phyloP scores from a whole-genome alignment of 306 rosid genomes.

The Sophora flavescens region DNA sequence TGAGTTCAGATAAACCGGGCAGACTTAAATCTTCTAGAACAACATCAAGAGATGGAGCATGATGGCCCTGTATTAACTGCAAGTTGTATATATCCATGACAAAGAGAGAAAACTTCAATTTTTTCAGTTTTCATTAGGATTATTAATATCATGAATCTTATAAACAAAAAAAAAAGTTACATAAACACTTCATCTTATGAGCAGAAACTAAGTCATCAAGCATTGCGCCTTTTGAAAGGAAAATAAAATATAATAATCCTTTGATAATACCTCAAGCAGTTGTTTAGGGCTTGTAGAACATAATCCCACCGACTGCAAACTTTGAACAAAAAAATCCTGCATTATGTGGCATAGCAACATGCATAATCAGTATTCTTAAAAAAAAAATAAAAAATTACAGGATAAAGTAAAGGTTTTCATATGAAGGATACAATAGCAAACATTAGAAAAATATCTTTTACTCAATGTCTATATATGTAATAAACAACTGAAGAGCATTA shows the following conservation, averaged over 20 bases:
- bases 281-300: slow-evolving; percentile 60
- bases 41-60: slow-evolving; percentile 62
- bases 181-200: slow-evolving; percentile 21
- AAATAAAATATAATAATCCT: slow-evolving; percentile 27
- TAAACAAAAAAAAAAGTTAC: slow-evolving; percentile 19
- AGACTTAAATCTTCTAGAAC: slow-evolving; percentile 77
- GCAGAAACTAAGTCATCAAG: slow-evolving; percentile 43
- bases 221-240: slow-evolving; percentile 31
- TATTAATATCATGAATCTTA: slow-evolving; percentile 8
- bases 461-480: background rate
- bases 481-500: slow-evolving; percentile 28
- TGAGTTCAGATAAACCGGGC: slow-evolving; percentile 87
- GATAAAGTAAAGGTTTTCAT: slow-evolving; percentile 20
- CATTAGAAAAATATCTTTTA: background rate
- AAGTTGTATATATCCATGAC: slow-evolving; percentile 34
- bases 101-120: slow-evolving; percentile 17
- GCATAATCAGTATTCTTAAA: slow-evolving; percentile 38
- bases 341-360: slow-evolving; percentile 46
- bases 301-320: slow-evolving; percentile 84
- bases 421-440: slow-evolving; percentile 19
- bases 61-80: slow-evolving; percentile 74
- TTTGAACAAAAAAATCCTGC: slow-evolving; percentile 88
- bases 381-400: background rate
- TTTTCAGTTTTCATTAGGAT: slow-evolving; percentile 13
- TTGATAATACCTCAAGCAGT: slow-evolving; percentile 77